Percentiles rank a stretch among this genome's conserved stretches.
Conservation (phyloP, 345 rosid species). For the Alliaria petiolata region DNA sequence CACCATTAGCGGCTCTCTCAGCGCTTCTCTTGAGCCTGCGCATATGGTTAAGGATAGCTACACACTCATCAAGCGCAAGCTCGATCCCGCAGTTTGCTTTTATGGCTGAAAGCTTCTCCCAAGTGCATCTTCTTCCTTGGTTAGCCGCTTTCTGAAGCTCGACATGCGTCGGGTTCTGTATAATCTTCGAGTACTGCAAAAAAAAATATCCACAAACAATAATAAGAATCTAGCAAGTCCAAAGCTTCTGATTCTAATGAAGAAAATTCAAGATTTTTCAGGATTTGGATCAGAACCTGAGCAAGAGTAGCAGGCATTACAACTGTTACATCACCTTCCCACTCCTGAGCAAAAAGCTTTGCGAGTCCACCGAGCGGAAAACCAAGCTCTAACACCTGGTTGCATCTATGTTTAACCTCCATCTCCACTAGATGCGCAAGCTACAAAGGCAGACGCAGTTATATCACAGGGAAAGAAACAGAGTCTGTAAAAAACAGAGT, state of each 20-base stretch:
- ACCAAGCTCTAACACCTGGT: slow-evolving; percentile 83
- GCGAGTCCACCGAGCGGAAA: slow-evolving; percentile 94
- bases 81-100: slow-evolving; percentile 96
- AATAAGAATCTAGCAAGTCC: slow-evolving; percentile 15
- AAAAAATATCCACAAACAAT: neutral
- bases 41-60: slow-evolving; percentile 93
- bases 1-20: slow-evolving; percentile 79
- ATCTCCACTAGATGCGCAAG: slow-evolving; percentile 90
- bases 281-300: slow-evolving; percentile 55
- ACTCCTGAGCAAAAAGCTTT: slow-evolving; percentile 90
- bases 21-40: slow-evolving; percentile 91
- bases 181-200: slow-evolving; percentile 69
- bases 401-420: slow-evolving; percentile 97
- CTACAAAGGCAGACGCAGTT: slow-evolving; percentile 21
- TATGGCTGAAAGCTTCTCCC: slow-evolving; percentile 98
- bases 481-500: neutral
- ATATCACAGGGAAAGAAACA: neutral
- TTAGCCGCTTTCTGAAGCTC: slow-evolving; percentile 85
- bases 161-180: slow-evolving; percentile 72
- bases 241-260: neutral
- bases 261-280: neutral
- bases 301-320: slow-evolving; percentile 96
- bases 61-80: slow-evolving; percentile 97
- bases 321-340: slow-evolving; percentile 99
- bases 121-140: slow-evolving; percentile 97